These are phyloP conservation scores for Choanephora cucurbitarum DNA, from an alignment of 371 early-diverging fungal species.

Conservation along the genomic window DNA sequence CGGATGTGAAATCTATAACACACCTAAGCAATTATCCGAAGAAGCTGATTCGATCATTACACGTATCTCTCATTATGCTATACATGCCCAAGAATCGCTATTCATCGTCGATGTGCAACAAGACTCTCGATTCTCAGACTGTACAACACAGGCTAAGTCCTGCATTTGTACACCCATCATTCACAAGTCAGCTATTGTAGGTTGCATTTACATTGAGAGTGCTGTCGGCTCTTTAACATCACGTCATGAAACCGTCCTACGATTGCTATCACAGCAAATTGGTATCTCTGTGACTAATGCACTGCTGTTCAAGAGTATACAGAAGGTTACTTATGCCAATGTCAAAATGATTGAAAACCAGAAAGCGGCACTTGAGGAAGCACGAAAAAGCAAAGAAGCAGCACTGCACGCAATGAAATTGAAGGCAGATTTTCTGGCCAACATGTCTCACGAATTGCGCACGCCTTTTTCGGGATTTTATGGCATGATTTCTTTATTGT, in stretches of 20 bases:
- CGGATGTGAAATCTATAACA: constrained; percentile 39
- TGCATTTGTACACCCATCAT: constrained; percentile 61
- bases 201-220: constrained; percentile 62
- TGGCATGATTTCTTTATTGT: constrained; percentile 61
- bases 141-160: constrained; percentile 36
- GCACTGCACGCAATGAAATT: constrained; percentile 50
- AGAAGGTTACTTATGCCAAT: constrained; percentile 48
- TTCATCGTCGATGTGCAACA: constrained; percentile 42
- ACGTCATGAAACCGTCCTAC: constrained; percentile 54
- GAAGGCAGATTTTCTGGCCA: constrained; percentile 60
- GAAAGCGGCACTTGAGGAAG: constrained; percentile 52
- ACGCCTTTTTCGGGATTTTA: constrained; percentile 67
- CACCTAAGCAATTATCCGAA: constrained; percentile 39
- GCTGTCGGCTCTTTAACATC: constrained; percentile 53
- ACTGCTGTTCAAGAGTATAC: constrained; percentile 53
- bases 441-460: constrained; percentile 64
- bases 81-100: constrained; percentile 43
- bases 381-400: constrained; percentile 54
- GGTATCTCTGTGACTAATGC: constrained; percentile 67
- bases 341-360: constrained; percentile 55
- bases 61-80: constrained; percentile 43
- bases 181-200: constrained; percentile 57
- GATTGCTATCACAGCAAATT: constrained; percentile 57
- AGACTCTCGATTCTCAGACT: constrained; percentile 47
- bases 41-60: constrained; percentile 42